Evolutionary conservation across 805 yeast genomes (phyloP).

Genomic region (Hanseniaspora mollemarum): DNA sequence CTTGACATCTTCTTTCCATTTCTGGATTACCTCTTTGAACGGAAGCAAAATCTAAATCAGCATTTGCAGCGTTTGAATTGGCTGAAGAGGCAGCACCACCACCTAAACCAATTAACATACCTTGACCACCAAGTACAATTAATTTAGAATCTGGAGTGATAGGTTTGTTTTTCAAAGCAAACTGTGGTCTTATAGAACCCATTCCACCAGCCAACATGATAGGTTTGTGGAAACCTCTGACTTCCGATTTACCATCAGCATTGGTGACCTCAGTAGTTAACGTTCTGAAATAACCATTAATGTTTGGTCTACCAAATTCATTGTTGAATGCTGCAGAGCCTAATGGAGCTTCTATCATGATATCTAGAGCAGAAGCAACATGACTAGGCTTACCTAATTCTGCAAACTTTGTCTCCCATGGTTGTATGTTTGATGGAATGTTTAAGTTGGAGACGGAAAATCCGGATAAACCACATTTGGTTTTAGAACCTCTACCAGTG

Average conservation of each 20-base stretch:
- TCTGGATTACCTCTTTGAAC: slow-evolving; percentile 99
- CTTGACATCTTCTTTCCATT: slow-evolving; percentile 98
- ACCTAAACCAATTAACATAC: slow-evolving; percentile 95
- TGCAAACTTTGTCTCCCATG: slow-evolving; percentile 69
- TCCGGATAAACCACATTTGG: slow-evolving; percentile 93
- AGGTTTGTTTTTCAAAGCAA: slow-evolving; percentile 74
- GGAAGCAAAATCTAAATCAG: slow-evolving; percentile 92
- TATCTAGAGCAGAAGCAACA: slow-evolving; percentile 83
- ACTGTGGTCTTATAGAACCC: slow-evolving; percentile 89
- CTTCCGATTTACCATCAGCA: slow-evolving; percentile 38
- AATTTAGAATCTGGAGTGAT: slow-evolving; percentile 86
- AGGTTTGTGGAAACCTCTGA: slow-evolving; percentile 96
- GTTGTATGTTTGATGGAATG: slow-evolving; percentile 76
- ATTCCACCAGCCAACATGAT: slow-evolving; percentile 99
- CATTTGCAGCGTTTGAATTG: slow-evolving; percentile 93
- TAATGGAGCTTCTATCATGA: slow-evolving; percentile 93
- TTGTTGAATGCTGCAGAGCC: slow-evolving; percentile 98
- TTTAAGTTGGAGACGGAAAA: slow-evolving; percentile 81
- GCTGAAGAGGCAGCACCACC: slow-evolving; percentile 99
- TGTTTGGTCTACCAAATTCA: slow-evolving; percentile 97
- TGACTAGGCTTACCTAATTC: slow-evolving; percentile 78
- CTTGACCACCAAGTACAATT: slow-evolving; percentile 93
- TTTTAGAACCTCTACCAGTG: slow-evolving; percentile 94
- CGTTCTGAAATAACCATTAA: slow-evolving; percentile 92
- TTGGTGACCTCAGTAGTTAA: slow-evolving; percentile 67